Evolutionary conservation across 1,284 basidiomycete genomes (phyloP), one percentile per base, ranked within the genome.

Genomic region (Rhodotorula sp.): DNA sequence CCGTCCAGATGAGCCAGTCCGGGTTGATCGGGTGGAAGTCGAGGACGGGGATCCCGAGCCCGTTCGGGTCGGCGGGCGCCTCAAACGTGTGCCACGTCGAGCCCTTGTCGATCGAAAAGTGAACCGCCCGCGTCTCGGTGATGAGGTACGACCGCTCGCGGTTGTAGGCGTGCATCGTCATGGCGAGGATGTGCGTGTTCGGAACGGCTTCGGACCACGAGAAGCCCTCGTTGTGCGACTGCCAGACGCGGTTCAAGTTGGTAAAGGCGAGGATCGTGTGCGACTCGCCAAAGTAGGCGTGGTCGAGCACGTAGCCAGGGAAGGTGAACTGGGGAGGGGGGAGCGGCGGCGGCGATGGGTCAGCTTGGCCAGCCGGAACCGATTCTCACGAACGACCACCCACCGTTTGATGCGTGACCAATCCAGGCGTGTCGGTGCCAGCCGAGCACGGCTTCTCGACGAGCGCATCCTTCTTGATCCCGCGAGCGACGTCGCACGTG

Each of bases 181-280:
- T 90, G 0, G 87, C 88, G 52, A 97, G 83, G 20, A 89, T 84
- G 61, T 77, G 64, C 12, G 60, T 49, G 48, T 58, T 64, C 26
- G 47, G 26, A 47, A 78, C 70, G 51, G 79, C 76, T 75, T 88
- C 88, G 64, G 85, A 85, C 95, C 95, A 99, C 0, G 89, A 89
- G 81, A 92, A 94, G 1, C 96, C 96, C 81, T 99, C 95, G 80
- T 95, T 97, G 79, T 87, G 87, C 1, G 93, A 97, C 83, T 97
- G 93, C 91, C 92, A 98, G 67, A 97, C 85, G 0, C 87, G 86
- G 71, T 88, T 84, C 78, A 97, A 92, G 3, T 81, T 80, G 5
- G 97, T 85, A 43, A 92, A 90, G 47, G 92, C 88, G 31, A 99
- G 87, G 65, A 98, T 87, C 2, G 93, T 94, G 67, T 85, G 86